Evolutionary conservation across 495 filamentous ascomycete genomes (phyloP), one percentile per base, ranked within the genome.

Genomic region (Hypoxylon cercidicola): DNA sequence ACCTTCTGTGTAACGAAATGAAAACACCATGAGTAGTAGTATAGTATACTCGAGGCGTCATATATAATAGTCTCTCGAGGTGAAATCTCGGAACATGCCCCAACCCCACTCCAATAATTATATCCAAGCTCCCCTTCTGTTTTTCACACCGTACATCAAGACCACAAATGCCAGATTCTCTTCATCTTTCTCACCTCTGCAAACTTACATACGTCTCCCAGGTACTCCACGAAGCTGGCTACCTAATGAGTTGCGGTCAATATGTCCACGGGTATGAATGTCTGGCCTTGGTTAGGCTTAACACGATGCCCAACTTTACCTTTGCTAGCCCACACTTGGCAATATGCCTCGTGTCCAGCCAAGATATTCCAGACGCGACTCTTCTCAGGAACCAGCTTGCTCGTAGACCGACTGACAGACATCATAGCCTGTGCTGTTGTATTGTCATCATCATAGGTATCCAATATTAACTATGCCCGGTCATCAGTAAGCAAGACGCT

Each of bases 271-370:
- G 23, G 5, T 49, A 41, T 53, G 25, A 49, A 11, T 59, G 35
- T 64, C 62, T 60, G 23, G 55, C 48, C 54, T 40, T 54, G 39
- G 63, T 61, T 66, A 57, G 63, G 63, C 56, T 57, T 55, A 48
- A 56, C 9, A 61, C 51, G 37, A 66, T 64, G 61, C 52, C 56
- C 57, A 61, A 66, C 57, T 32, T 55, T 28, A 55, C 51, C 32
- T 57, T 53, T 51, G 21, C 28, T 19, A 48, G 44, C 28, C 59
- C 59, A 50, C 37, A 55, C 57, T 63, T 63, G 64, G 59, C 64
- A 62, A 44, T 39, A 51, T 50, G 35, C 49, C 37, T 63, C 58
- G 37, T 62, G 35, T 58, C 39, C 30, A 53, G 58, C 64, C 64
- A 68, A 62, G 53, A 59, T 52, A 21, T 16, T 19, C 49, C 47